phyloP scores from a whole-genome alignment of 441 rosid genomes.

The Mallotus repandus region DNA sequence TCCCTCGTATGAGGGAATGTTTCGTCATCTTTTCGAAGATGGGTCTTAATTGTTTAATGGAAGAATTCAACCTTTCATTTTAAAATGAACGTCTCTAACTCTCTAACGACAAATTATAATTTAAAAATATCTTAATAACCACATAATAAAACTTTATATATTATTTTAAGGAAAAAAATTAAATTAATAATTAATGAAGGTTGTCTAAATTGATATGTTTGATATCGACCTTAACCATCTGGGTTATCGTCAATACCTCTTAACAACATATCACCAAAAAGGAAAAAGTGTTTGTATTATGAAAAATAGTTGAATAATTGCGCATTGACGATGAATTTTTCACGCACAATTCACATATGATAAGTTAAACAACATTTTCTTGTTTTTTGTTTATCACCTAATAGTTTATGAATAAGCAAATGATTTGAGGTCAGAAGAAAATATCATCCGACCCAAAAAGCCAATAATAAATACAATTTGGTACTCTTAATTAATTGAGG shows the following conservation, averaged over 20 bases:
- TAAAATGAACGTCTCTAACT: too few species aligned
- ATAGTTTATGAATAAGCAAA: slow-evolving; percentile 11
- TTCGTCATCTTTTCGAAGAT: background rate
- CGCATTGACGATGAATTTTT: background rate
- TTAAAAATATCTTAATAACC: background rate
- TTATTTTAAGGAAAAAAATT: background rate
- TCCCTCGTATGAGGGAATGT: background rate
- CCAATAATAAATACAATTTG: slow-evolving; percentile 21
- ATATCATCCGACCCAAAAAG: background rate
- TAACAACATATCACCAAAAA: background rate
- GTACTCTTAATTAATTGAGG: slow-evolving; percentile 34
- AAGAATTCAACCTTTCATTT: too few species aligned
- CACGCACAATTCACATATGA: background rate
- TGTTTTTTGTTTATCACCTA: background rate
- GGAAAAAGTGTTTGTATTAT: background rate
- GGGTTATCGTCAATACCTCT: background rate
- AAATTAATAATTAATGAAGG: background rate
- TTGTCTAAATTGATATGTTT: background rate
- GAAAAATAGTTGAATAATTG: background rate
- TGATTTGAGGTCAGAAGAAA: background rate
- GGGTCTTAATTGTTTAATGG: background rate
- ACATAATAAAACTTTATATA: background rate
- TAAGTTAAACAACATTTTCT: background rate
- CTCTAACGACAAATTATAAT: background rate
- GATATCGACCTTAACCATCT: background rate